Percentiles rank a stretch among this genome's conserved stretches.
phyloP scores from a whole-genome alignment of 345 rosid species.

The Odontarrhena argentea region DNA sequence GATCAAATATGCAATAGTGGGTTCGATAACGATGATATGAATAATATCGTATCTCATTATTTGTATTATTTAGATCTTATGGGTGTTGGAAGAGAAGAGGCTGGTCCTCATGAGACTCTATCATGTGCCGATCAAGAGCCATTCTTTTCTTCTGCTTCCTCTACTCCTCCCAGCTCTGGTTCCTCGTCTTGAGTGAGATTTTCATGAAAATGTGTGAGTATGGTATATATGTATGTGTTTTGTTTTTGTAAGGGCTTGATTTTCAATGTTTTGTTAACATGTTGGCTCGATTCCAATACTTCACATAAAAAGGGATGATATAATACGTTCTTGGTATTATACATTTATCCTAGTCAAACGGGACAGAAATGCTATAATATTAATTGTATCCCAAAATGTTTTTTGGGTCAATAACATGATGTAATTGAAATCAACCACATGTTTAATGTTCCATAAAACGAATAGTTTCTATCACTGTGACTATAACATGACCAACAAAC shows the following conservation, averaged over 20 bases:
- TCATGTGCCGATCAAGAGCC: constrained; percentile 72
- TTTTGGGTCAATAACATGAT: too few relatives aligned
- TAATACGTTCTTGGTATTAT: too few relatives aligned
- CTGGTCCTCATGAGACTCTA: constrained; percentile 79
- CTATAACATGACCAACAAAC: too few relatives aligned
- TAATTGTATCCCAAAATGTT: too few relatives aligned
- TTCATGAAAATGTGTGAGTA: constrained; percentile 6
- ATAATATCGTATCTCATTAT: constrained; percentile 71
- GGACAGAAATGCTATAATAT: too few relatives aligned
- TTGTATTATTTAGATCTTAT: constrained; percentile 73
- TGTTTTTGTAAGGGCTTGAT: constrained; percentile 5
- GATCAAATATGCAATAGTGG: constrained; percentile 69
- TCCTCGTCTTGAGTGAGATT: constrained; percentile 29
- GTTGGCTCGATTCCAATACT: background rate
- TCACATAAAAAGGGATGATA: background rate
- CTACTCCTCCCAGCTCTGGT: constrained; percentile 44
- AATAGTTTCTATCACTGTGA: too few relatives aligned
- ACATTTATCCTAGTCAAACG: too few relatives aligned
- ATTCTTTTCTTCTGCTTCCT: constrained; percentile 49
- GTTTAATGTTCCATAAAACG: too few relatives aligned
- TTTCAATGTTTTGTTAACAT: constrained; percentile 11
- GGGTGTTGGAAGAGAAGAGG: constrained; percentile 89
- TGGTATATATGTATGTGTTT: constrained; percentile 6
- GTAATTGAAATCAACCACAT: too few relatives aligned
- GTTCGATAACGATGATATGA: constrained; percentile 66